A percentile compares a stretch with the other conserved stretches of the same genome.
phyloP scores from a whole-genome alignment of 176 grass and related monocot species.

The Carex kokanica region DNA sequence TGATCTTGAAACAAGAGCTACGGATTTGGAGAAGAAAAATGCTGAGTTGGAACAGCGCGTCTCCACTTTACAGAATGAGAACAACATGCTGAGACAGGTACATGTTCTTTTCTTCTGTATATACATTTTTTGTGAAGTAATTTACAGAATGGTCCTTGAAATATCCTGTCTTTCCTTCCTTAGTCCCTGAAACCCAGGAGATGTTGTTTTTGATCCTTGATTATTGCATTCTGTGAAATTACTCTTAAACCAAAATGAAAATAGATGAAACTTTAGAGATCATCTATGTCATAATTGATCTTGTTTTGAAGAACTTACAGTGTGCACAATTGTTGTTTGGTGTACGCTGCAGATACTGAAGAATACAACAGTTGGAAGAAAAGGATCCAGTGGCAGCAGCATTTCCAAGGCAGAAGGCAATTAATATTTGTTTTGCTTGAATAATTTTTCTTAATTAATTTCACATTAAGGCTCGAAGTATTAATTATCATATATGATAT shows the following conservation, averaged over 20 bases:
- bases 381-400: conserved; percentile 32
- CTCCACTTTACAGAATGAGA: conserved; percentile 95
- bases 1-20: conserved; percentile 71
- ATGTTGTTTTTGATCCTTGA: not conserved
- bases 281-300: not conserved
- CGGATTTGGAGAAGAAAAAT: conserved; percentile 76
- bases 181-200: not conserved
- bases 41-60: conserved; percentile 84
- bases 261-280: not conserved
- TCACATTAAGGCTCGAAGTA: not conserved
- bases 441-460: not conserved
- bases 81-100: conserved; percentile 88
- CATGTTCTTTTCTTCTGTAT: not conserved
- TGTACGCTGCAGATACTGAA: conserved; percentile 57
- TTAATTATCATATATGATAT: not conserved
- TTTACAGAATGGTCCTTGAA: not conserved
- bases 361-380: conserved; percentile 59
- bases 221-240: not conserved
- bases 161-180: not conserved
- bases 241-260: not conserved
- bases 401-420: conserved; percentile 46
- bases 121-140: not conserved
- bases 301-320: not conserved
- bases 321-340: not conserved
- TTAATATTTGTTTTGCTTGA: conserved; percentile 35